Evolutionary conservation across 2,329 filamentous ascomycete genomes (phyloP).

Genomic region (Beauveria caledonica): DNA sequence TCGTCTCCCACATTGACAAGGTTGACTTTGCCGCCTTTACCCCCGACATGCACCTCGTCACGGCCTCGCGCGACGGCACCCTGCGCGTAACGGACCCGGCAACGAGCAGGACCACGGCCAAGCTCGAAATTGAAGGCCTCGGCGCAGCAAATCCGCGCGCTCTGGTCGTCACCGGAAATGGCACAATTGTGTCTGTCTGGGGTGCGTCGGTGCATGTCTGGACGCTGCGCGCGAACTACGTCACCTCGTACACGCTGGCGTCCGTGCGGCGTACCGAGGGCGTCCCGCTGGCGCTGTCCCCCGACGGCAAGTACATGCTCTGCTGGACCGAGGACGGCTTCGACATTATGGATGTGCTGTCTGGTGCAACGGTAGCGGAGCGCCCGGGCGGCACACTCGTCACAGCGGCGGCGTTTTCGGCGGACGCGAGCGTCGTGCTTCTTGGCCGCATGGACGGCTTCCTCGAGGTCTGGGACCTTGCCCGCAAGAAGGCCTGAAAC

Average conservation of each 20-base stretch:
- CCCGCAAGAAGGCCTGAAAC: background rate
- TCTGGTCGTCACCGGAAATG: slow-evolving; percentile 26
- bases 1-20: slow-evolving; percentile 27
- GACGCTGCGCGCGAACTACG: slow-evolving; percentile 23
- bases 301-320: slow-evolving; percentile 29
- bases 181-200: slow-evolving; percentile 31
- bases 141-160: slow-evolving; percentile 21
- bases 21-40: slow-evolving; percentile 31
- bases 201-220: slow-evolving; percentile 30
- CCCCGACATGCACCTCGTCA: slow-evolving; percentile 25
- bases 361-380: slow-evolving; percentile 26
- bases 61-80: slow-evolving; percentile 29
- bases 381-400: slow-evolving; percentile 19
- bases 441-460: slow-evolving; percentile 28
- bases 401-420: slow-evolving; percentile 28
- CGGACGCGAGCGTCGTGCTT: slow-evolving; percentile 22
- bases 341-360: slow-evolving; percentile 30
- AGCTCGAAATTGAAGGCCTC: slow-evolving; percentile 27
- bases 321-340: slow-evolving; percentile 34
- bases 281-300: slow-evolving; percentile 33
- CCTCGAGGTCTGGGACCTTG: slow-evolving; percentile 27
- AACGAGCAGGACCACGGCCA: slow-evolving; percentile 27
- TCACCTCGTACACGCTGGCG: slow-evolving; percentile 29
- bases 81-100: slow-evolving; percentile 27
- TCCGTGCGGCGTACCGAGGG: slow-evolving; percentile 27